Base-by-base conservation (phyloP, 176 grass and related monocot genomes). In the Aegilops speltoides region DNA sequence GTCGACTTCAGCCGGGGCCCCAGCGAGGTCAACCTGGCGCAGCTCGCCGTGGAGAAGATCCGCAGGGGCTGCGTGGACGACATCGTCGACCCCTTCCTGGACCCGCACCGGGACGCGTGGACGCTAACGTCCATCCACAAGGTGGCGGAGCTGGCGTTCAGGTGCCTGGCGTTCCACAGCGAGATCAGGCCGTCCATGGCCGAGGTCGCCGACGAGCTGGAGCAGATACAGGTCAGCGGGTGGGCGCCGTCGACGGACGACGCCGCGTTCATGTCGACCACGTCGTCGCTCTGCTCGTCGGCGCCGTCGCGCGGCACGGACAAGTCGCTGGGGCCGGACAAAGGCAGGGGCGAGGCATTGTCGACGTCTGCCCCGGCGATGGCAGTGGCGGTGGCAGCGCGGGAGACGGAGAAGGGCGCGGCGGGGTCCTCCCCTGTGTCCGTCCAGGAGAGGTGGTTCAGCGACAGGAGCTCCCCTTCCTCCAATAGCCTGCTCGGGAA, bases 151-250 rank as follows among this genome's bases (percentile, higher is more conserved):
- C 85, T 95, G 48, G 90, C 93, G 23, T 95, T 95, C 84, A 79
- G 93, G 33, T 95, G 93, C 83, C 93, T 92, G 12, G 90, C 90
- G 15, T 92, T 90, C 90, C 90, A 92, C 82, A 87, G 90, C 78
- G 90, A 92, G 87, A 90, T 86, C 86, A 88, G 93, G 54, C 90
- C 93, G 19, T 90, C 90, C n/a, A 95, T 95, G 93, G 73, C 46
- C 37, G 93, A 92, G 82, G 90, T 92, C 62, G 85, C 82, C 61
- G 88, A 90, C 67, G 93, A 90, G 77, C 82, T 95, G 5, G 87
- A 90, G 8, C 93, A 92, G 78, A 90, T 95, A 38, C 88, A 87
- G 85, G 31, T 86, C 50, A 92, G 85, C 68, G 88, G 90, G 24
- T 92, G 87, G 93, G 87, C 93, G 57, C 83, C 85, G 9, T 85